These are phyloP conservation scores for Tylopilus subfusipes DNA, from an alignment of 768 basidiomycete genomes.

Conservation along the genomic window DNA sequence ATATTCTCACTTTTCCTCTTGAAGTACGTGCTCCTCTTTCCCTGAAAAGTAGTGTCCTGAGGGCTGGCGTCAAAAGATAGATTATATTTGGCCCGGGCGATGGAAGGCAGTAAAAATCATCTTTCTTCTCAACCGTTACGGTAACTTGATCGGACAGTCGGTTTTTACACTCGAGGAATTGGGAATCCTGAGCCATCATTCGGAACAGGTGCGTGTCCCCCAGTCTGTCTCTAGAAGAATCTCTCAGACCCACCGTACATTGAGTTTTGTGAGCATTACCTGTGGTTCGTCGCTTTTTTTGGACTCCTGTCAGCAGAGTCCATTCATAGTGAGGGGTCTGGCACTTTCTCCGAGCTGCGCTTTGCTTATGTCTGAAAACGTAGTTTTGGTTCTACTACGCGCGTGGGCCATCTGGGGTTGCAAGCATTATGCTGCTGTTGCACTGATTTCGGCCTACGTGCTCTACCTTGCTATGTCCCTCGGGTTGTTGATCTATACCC, in stretches of 20 bases:
- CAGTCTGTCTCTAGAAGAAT: no score
- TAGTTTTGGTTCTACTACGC: no score
- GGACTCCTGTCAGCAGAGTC: no score
- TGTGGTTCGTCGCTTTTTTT: not conserved
- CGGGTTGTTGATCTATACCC: no score
- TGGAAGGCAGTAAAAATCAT: slow-evolving; percentile 6
- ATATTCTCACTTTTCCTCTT: slow-evolving; percentile 9
- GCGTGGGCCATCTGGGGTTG: no score
- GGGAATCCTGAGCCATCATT: slow-evolving; percentile 5
- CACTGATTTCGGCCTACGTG: no score
- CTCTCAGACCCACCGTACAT: no score
- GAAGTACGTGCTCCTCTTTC: slow-evolving; percentile 12
- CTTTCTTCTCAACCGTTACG: slow-evolving; percentile 20
- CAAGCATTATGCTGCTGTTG: no score
- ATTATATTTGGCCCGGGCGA: slow-evolving; percentile 6
- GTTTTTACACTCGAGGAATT: slow-evolving; percentile 10
- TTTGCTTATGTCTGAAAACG: no score
- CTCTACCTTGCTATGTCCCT: no score
- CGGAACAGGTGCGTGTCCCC: slow-evolving; percentile 2
- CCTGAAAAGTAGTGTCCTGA: not conserved
- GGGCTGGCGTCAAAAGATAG: slow-evolving; percentile 1
- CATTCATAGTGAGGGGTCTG: no score
- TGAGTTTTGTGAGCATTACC: not conserved
- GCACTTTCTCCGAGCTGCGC: no score
- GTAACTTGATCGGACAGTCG: slow-evolving; percentile 8